Evolutionary conservation across 2,329 filamentous ascomycete genomes (phyloP).

Genomic region (Fonsecaea pugnacius): DNA sequence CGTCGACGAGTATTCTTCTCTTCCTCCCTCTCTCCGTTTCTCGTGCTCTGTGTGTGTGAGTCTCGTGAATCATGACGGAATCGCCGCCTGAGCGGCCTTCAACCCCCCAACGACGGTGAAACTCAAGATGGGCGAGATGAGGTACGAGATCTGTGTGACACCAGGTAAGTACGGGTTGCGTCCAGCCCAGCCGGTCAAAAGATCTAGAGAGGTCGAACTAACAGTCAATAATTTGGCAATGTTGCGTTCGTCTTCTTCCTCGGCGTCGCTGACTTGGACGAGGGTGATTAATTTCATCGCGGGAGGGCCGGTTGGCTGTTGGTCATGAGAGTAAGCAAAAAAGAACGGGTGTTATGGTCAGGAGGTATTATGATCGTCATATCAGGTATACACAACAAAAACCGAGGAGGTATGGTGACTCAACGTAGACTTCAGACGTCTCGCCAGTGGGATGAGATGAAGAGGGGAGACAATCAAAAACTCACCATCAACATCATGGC

Average conservation of each 20-base stretch:
- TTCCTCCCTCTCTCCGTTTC: background rate
- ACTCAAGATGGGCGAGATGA: slow-evolving; percentile 30
- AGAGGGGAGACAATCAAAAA: background rate
- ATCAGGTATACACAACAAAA: no score
- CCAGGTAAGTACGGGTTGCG: no score
- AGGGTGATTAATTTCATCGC: slow-evolving; percentile 61
- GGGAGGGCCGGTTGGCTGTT: slow-evolving; percentile 57
- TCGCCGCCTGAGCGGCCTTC: slow-evolving; percentile 26
- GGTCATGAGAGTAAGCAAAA: slow-evolving; percentile 40
- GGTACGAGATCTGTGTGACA: slow-evolving; percentile 29
- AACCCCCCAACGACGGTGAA: slow-evolving; percentile 33
- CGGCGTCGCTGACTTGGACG: slow-evolving; percentile 47
- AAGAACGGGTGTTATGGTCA: background rate
- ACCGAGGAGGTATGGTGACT: no score
- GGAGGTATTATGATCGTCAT: background rate
- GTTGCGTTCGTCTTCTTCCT: slow-evolving; percentile 56
- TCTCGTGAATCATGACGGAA: slow-evolving; percentile 1
- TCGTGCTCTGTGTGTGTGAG: background rate
- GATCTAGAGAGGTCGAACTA: background rate
- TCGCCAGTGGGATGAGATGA: background rate
- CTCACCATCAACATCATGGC: slow-evolving; percentile 61
- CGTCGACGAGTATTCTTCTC: background rate
- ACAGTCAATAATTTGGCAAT: slow-evolving; percentile 56
- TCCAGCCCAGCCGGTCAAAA: no score
- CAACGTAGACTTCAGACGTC: no score